These are phyloP conservation scores for Phytophthora palmivora DNA, from an alignment of 352 stramenopile genomes.

Conservation along the genomic window DNA sequence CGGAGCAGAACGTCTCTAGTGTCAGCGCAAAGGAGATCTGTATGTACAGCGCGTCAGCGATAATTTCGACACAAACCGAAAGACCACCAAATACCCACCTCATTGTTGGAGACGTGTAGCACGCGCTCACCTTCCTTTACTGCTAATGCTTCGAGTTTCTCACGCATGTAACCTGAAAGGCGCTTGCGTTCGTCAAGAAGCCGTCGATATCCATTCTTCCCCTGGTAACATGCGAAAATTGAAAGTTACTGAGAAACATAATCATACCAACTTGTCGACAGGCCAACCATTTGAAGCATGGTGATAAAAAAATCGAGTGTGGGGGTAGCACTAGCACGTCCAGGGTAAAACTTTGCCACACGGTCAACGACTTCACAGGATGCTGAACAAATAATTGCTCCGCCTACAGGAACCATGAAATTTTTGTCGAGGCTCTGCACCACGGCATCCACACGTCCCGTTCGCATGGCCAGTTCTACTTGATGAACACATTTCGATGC, in stretches of 20 bases:
- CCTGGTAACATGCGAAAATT: constrained; percentile 32
- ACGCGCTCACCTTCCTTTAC: constrained; percentile 91
- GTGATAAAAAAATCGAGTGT: constrained; percentile 99
- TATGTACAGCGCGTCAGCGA: neutral
- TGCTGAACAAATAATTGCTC: constrained; percentile 84
- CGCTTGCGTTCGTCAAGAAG: constrained; percentile 90
- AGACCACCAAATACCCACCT: constrained; percentile 39
- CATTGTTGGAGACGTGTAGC: constrained; percentile 92
- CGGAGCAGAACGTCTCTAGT: constrained; percentile 70
- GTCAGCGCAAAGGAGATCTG: constrained; percentile 93
- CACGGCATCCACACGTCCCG: constrained; percentile 95
- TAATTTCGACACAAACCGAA: neutral
- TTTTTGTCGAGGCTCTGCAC: constrained; percentile 99
- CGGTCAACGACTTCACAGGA: constrained; percentile 77
- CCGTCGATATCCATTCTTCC: constrained; percentile 84
- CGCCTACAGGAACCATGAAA: constrained; percentile 97
- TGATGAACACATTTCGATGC: constrained; percentile 94
- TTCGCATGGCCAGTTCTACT: constrained; percentile 90
- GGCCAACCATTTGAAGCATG: constrained; percentile 96
- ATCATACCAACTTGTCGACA: neutral
- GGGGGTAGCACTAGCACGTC: constrained; percentile 94
- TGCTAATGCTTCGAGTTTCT: constrained; percentile 78
- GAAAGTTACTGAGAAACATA: neutral
- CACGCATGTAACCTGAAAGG: constrained; percentile 78
- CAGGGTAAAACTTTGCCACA: constrained; percentile 95